Evolutionary conservation across 345 rosid genomes (phyloP).

Genomic region (Eucalyptus erythrocorys): DNA sequence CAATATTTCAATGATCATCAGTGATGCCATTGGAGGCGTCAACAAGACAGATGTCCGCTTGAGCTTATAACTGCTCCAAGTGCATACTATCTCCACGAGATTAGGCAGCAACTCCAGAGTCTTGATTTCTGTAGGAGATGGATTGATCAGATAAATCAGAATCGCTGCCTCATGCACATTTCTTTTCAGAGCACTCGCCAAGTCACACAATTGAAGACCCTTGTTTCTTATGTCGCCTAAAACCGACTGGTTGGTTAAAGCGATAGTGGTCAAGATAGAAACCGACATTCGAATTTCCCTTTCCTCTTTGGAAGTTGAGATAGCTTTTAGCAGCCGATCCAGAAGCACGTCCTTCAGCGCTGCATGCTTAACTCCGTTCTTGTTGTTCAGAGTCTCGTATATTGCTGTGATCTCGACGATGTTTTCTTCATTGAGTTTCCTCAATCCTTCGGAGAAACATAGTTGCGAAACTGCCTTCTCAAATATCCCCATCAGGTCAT

Average conservation of each 20-base stretch:
- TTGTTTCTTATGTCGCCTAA: slow-evolving; percentile 59
- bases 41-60: slow-evolving; percentile 21
- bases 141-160: slow-evolving; percentile 65
- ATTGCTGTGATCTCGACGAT: slow-evolving; percentile 49
- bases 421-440: slow-evolving; percentile 40
- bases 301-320: slow-evolving; percentile 69
- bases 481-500: slow-evolving; percentile 34
- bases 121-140: slow-evolving; percentile 76
- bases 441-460: slow-evolving; percentile 36
- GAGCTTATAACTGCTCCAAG: slow-evolving; percentile 18
- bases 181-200: slow-evolving; percentile 59
- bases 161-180: slow-evolving; percentile 82
- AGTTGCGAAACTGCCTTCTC: slow-evolving; percentile 45
- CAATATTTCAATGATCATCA: slow-evolving; percentile 81
- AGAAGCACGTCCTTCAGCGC: slow-evolving; percentile 64
- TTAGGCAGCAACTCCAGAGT: slow-evolving; percentile 75
- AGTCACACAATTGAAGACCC: slow-evolving; percentile 45
- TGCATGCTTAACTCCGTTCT: slow-evolving; percentile 45
- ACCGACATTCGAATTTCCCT: slow-evolving; percentile 54
- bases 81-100: slow-evolving; percentile 60
- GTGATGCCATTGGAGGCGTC: slow-evolving; percentile 76
- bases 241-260: slow-evolving; percentile 42
- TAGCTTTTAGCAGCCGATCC: slow-evolving; percentile 56
- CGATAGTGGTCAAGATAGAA: slow-evolving; percentile 48
- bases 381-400: slow-evolving; percentile 49